phyloP scores from a whole-genome alignment of 2,329 filamentous ascomycete genomes.

The Fusarium heterosporum region DNA sequence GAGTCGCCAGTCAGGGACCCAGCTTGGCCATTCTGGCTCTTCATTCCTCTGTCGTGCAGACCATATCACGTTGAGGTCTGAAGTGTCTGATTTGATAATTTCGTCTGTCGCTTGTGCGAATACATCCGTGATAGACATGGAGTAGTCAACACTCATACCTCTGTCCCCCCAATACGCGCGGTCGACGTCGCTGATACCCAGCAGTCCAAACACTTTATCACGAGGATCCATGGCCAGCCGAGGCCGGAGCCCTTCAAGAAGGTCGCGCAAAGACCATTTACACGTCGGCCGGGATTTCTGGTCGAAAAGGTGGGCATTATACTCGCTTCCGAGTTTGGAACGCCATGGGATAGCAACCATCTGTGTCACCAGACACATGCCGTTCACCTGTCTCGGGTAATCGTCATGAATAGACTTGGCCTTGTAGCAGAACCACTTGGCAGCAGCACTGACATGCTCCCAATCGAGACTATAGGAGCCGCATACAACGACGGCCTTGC shows the following conservation, averaged over 20 bases:
- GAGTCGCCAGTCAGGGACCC: constrained; percentile 40
- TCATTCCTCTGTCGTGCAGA: constrained; percentile 25
- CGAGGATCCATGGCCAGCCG: constrained; percentile 29
- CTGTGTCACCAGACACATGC: constrained; percentile 11
- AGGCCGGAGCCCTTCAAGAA: constrained; percentile 27
- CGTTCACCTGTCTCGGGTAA: constrained; percentile 10
- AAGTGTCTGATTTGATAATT: constrained; percentile 20
- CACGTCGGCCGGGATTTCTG: constrained; percentile 23
- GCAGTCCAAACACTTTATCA: constrained; percentile 36
- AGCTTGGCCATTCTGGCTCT: constrained; percentile 31
- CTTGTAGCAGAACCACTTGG: constrained; percentile 34
- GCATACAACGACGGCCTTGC: constrained; percentile 32
- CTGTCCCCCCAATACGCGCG: not conserved
- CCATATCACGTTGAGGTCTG: constrained; percentile 28
- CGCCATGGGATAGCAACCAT: constrained; percentile 35
- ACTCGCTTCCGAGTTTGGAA: constrained; percentile 21
- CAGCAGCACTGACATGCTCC: constrained; percentile 31
- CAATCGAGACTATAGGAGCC: constrained; percentile 21
- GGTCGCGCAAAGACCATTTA: constrained; percentile 26
- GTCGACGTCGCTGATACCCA: constrained; percentile 33
- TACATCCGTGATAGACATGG: constrained; percentile 21
- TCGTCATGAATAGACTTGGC: constrained; percentile 2
- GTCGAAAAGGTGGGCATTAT: not conserved
- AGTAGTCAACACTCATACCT: constrained; percentile 25
- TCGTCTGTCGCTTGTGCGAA: constrained; percentile 25